Base-by-base conservation (phyloP, 2,329 filamentous ascomycete species). In the Cryoendolithus antarcticus region DNA sequence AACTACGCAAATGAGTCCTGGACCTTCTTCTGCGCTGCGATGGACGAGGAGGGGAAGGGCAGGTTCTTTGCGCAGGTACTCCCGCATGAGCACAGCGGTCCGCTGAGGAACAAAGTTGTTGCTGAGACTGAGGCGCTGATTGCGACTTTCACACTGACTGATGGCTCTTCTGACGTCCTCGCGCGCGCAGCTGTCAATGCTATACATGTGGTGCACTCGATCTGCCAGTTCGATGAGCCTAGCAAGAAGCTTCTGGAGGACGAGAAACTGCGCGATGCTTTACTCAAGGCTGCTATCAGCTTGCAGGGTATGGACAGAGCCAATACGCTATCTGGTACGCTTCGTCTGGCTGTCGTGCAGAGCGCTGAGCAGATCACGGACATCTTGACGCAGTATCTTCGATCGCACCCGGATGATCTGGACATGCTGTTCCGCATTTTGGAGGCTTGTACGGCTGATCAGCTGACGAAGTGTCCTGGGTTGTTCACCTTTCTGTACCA, bases 21-120 rank as follows among this genome's bases (percentile, higher is more conserved):
- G 80, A 63, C 70, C 1, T 81, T 86, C 53, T 80, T 96, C 47
- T 69, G 81, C n/a, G 72, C 74, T 15, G 84, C 80, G 52, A 68
- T 96, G 39, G 82, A 85, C 43, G 84, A 96, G 36, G 74, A 88
- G 52, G 82, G 79, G 44, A 93, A 93, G 53, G 91, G 93, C 3
- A 78, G 91, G 10, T 85, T 98, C 60, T 77, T 98, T 47, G 83
- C 86, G 0, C 91, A 98, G 57, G 77, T 93, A 9, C 71, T 98
- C 13, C 71, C 75, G 2, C 77, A 93, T 52, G 69, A 77, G 0
- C 79, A 82, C 10, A 93, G 86, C 56, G 74, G 71, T 21, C 70
- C 80, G 1, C 64, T 98, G 32, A 74, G 91, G 37, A 78, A 84
- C 35, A 76, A 80, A 30, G 78, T 91, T 6, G 74, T 80, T 39